A percentile compares a stretch with the other conserved stretches of the same genome.
Conservation (phyloP, 2,329 filamentous ascomycete genomes). For the Monilinia laxa region DNA sequence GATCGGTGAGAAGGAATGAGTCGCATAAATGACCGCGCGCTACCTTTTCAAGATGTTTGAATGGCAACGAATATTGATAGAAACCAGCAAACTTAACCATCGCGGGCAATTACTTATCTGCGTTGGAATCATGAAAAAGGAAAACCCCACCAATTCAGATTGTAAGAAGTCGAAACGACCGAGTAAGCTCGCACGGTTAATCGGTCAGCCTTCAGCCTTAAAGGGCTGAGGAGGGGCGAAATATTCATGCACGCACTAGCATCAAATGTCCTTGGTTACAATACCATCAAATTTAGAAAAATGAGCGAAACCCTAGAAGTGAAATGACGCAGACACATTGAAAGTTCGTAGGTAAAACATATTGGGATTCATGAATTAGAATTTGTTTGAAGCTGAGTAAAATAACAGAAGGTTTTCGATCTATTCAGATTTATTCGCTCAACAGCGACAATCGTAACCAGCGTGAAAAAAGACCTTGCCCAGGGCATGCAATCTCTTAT, state of each 20-base stretch:
- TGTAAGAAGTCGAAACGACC: not conserved
- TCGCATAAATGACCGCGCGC: conserved; percentile 2
- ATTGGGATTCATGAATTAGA: not conserved
- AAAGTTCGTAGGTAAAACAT: not conserved
- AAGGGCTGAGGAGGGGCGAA: not conserved
- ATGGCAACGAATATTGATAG: not conserved
- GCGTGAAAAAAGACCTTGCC: not conserved
- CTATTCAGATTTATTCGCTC: not conserved
- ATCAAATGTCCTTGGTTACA: not conserved
- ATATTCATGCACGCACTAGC: not conserved
- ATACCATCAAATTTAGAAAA: not conserved
- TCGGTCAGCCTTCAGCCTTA: conserved; percentile 2
- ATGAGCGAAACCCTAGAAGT: no score
- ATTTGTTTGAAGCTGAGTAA: not conserved
- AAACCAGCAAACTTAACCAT: not conserved
- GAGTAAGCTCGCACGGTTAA: not conserved
- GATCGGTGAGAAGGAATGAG: not conserved
- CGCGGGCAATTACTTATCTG: not conserved
- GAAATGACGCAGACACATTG: not conserved
- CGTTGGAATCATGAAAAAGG: not conserved
- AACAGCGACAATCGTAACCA: no score
- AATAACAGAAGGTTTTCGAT: not conserved
- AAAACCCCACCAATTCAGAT: conserved; percentile 1
- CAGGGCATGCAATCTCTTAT: not conserved
- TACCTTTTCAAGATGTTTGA: not conserved